phyloP scores from a whole-genome alignment of 805 yeast genomes.

The Starmerella tilneyi region DNA sequence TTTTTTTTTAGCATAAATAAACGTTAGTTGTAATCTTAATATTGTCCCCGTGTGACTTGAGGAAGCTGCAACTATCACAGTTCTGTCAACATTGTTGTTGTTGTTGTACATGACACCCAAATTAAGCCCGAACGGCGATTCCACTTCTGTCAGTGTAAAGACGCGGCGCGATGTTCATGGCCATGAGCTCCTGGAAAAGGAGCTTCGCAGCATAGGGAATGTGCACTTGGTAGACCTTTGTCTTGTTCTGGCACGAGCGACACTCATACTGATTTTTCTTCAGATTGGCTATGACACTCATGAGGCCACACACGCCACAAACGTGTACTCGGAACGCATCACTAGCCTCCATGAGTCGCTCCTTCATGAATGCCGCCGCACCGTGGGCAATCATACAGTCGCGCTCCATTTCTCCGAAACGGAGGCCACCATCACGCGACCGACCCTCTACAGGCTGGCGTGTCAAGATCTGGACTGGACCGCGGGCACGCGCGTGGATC shows the following conservation, averaged over 20 bases:
- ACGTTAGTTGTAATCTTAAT: too few relatives aligned
- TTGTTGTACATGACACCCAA: background rate
- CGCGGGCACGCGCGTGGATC: slow-evolving; percentile 98
- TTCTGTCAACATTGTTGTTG: background rate
- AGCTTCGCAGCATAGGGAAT: slow-evolving; percentile 98
- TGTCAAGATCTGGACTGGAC: slow-evolving; percentile 94
- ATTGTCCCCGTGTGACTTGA: too few relatives aligned
- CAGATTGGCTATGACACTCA: slow-evolving; percentile 94
- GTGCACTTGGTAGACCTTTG: slow-evolving; percentile 93
- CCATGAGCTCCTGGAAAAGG: slow-evolving; percentile 97
- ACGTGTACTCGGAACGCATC: slow-evolving; percentile 98
- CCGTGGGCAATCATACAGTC: slow-evolving; percentile 99
- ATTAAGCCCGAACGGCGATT: slow-evolving; percentile 34
- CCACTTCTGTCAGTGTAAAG: slow-evolving; percentile 87
- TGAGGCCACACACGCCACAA: slow-evolving; percentile 96
- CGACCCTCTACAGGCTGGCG: slow-evolving; percentile 99
- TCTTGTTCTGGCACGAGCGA: slow-evolving; percentile 96
- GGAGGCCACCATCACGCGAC: slow-evolving; percentile 96
- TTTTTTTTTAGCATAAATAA: background rate
- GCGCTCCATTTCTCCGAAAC: slow-evolving; percentile 99
- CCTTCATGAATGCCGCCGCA: slow-evolving; percentile 96
- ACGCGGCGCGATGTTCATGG: slow-evolving; percentile 97
- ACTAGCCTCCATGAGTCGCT: slow-evolving; percentile 96
- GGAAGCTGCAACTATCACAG: too few relatives aligned
- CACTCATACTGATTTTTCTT: slow-evolving; percentile 98